These are phyloP conservation scores for Alternaria gansuensis DNA, from an alignment of 2,329 filamentous ascomycete species.

Conservation along the genomic window DNA sequence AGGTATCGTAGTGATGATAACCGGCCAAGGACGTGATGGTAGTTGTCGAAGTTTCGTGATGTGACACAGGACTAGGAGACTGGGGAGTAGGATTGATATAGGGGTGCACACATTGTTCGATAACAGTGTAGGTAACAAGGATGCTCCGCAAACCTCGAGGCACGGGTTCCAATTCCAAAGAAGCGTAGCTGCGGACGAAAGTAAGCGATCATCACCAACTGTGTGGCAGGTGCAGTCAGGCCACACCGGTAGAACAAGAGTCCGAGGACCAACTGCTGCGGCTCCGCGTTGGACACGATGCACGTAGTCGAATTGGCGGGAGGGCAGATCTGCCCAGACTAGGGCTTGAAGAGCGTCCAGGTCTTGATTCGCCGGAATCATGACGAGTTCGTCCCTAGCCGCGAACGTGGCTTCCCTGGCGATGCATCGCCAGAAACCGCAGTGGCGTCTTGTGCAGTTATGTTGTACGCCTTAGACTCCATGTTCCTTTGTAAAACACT, in stretches of 20 bases:
- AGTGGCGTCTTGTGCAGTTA: constrained; percentile 9
- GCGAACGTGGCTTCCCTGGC: constrained; percentile 24
- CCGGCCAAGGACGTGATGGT: constrained; percentile 1
- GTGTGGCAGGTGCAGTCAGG: constrained; percentile 27
- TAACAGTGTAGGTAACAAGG: constrained; percentile 19
- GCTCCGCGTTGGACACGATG: constrained; percentile 32
- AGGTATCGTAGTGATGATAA: constrained; percentile 17
- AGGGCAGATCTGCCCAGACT: constrained; percentile 24
- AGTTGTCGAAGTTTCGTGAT: constrained; percentile 21
- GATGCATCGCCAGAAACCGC: constrained; percentile 7
- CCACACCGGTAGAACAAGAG: constrained; percentile 18
- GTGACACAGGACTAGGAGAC: constrained; percentile 19
- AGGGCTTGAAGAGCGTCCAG: constrained; percentile 12
- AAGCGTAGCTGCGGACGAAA: constrained; percentile 36
- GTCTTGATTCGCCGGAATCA: constrained; percentile 18
- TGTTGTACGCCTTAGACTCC: background rate
- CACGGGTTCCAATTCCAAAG: constrained; percentile 25
- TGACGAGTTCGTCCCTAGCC: constrained; percentile 25
- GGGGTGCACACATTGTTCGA: constrained; percentile 7
- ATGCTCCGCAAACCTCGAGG: constrained; percentile 25
- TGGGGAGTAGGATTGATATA: constrained; percentile 20
- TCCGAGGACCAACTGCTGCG: constrained; percentile 35
- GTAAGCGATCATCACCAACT: constrained; percentile 33
- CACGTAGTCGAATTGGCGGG: constrained; percentile 27
- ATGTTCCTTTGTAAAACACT: background rate